Evolutionary conservation across 2,329 filamentous ascomycete genomes (phyloP).

Genomic region (Leptographium radiaticola): DNA sequence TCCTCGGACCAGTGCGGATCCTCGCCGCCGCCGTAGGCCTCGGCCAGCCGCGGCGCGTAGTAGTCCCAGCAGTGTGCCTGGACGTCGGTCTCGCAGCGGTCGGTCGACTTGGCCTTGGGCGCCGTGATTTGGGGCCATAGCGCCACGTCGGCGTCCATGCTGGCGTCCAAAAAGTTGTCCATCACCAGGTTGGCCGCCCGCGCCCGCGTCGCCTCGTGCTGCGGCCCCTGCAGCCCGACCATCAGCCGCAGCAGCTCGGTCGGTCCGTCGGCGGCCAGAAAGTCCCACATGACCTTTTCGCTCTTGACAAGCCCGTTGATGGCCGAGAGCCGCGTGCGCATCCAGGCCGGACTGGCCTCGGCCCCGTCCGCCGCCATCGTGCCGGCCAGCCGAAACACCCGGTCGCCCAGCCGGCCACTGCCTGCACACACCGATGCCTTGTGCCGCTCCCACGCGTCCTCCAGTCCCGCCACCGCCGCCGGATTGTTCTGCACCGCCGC

Average conservation of each 20-base stretch:
- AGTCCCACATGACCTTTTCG: slow-evolving; percentile 37
- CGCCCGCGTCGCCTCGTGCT: slow-evolving; percentile 36
- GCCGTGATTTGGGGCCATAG: slow-evolving; percentile 34
- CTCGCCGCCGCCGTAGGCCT: slow-evolving; percentile 24
- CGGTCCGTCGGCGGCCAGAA: slow-evolving; percentile 42
- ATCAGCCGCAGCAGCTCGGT: slow-evolving; percentile 39
- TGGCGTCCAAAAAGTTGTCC: slow-evolving; percentile 54
- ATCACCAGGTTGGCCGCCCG: slow-evolving; percentile 45
- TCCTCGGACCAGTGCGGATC: slow-evolving; percentile 8
- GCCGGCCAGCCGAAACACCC: background rate
- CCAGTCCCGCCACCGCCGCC: slow-evolving; percentile 40
- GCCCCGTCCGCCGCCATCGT: background rate
- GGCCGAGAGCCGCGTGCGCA: slow-evolving; percentile 30
- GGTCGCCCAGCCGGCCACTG: background rate
- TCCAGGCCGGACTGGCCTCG: slow-evolving; percentile 13
- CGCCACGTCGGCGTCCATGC: slow-evolving; percentile 45
- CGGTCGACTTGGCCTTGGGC: slow-evolving; percentile 9
- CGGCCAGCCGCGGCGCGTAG: slow-evolving; percentile 28
- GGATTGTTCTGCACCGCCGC: slow-evolving; percentile 53
- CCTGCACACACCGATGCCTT: slow-evolving; percentile 24
- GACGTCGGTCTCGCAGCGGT: slow-evolving; percentile 10
- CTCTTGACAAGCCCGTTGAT: slow-evolving; percentile 45
- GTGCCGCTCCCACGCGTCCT: slow-evolving; percentile 31
- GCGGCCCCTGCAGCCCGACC: slow-evolving; percentile 22
- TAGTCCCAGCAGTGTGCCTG: slow-evolving; percentile 42